Evolutionary conservation across 1,139 yeast species (phyloP).

Genomic region (Petasospora rhodanensis): DNA sequence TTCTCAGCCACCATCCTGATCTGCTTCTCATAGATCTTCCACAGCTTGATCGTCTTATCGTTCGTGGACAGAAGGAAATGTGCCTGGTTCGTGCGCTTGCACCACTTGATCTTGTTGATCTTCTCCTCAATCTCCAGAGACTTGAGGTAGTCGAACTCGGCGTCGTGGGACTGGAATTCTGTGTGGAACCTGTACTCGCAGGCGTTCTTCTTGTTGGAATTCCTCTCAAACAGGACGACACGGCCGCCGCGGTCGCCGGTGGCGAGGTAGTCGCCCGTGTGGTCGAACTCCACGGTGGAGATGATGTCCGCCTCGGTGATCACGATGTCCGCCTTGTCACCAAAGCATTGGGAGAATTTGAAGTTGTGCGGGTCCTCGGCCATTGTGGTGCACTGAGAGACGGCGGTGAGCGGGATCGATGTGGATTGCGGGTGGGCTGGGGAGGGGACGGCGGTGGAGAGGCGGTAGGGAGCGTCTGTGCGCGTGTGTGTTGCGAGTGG

Average conservation of each 20-base stretch:
- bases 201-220: conserved; percentile 61
- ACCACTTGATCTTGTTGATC: conserved; percentile 97
- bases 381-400: conserved; percentile 2
- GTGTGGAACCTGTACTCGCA: conserved; percentile 96
- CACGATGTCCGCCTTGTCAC: conserved; percentile 96
- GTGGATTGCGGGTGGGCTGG: no score
- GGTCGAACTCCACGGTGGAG: conserved; percentile 95
- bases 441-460: no score
- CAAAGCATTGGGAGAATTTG: conserved; percentile 88
- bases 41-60: conserved; percentile 94
- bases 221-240: conserved; percentile 91
- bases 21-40: conserved; percentile 93
- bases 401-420: no score
- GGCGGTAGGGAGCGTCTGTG: no score
- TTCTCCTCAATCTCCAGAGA: conserved; percentile 96
- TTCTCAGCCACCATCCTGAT: conserved; percentile 90
- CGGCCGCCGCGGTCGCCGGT: conserved; percentile 99
- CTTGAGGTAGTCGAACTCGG: conserved; percentile 95
- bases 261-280: conserved; percentile 90
- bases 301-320: conserved; percentile 98
- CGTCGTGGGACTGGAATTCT: conserved; percentile 97
- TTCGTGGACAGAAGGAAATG: conserved; percentile 88
- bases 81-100: conserved; percentile 80
- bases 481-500: no score
- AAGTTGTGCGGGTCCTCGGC: conserved; percentile 27